Evolutionary conservation across 208 protist genomes (phyloP).

Genomic region (Wallacemonas rigidus): DNA sequence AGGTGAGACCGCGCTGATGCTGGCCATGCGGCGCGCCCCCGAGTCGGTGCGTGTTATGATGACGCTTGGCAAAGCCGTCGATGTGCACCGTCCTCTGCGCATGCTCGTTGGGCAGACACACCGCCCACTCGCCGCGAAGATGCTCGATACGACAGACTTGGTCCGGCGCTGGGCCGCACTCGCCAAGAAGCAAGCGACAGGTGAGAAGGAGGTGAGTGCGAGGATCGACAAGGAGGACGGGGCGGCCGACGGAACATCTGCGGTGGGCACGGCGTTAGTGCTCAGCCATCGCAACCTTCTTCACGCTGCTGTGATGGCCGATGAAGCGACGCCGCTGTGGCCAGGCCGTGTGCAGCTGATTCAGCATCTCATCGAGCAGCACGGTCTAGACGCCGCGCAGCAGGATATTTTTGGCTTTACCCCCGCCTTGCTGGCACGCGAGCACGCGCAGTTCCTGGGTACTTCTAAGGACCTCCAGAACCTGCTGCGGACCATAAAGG

Average conservation of each 20-base stretch:
- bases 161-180: background rate
- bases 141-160: conserved; percentile 1
- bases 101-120: conserved; percentile 10
- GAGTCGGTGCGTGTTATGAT: conserved; percentile 21
- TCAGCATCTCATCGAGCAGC: conserved; percentile 23
- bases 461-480: conserved; percentile 1
- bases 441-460: conserved; percentile 31
- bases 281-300: conserved; percentile 32
- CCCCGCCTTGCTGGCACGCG: conserved; percentile 32
- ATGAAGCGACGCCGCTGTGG: conserved; percentile 31
- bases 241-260: conserved; percentile 14
- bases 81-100: conserved; percentile 15
- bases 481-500: conserved; percentile 29
- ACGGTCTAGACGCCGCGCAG: conserved; percentile 17
- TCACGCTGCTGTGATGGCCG: conserved; percentile 34
- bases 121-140: background rate
- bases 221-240: background rate
- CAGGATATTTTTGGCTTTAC: conserved; percentile 45
- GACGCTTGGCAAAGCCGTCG: conserved; percentile 17
- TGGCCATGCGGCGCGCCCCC: conserved; percentile 32
- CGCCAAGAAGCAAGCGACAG: background rate
- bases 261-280: background rate
- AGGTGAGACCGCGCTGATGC: conserved; percentile 42
- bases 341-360: conserved; percentile 32
- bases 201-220: background rate